Evolutionary conservation across 495 filamentous ascomycete genomes (phyloP).

Genomic region (Physcia stellaris): DNA sequence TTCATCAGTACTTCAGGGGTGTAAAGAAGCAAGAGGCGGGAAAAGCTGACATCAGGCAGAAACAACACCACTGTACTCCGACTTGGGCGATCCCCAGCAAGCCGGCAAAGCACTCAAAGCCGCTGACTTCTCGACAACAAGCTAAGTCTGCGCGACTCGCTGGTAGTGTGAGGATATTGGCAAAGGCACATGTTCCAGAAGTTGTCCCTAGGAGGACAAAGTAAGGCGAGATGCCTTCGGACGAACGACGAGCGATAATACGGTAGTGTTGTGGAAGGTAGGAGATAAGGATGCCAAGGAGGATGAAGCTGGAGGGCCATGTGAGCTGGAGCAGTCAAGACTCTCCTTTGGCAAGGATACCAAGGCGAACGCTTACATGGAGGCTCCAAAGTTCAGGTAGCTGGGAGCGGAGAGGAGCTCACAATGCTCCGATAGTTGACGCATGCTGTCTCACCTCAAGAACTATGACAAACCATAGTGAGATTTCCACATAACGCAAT

Average conservation of each 20-base stretch:
- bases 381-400: constrained; percentile 17
- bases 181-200: constrained; percentile 72
- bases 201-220: constrained; percentile 88
- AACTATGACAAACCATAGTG: no score
- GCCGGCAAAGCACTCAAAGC: constrained; percentile 71
- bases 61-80: constrained; percentile 81
- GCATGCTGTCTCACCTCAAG: no score
- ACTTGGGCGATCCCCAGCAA: constrained; percentile 81
- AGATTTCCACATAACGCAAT: no score
- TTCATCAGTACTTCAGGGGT: background rate
- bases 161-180: constrained; percentile 77
- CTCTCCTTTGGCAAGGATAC: no score
- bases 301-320: constrained; percentile 46
- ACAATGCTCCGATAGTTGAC: no score
- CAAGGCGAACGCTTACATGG: constrained; percentile 18
- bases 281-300: constrained; percentile 81
- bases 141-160: constrained; percentile 61
- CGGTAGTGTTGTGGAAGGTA: constrained; percentile 91
- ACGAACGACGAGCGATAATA: constrained; percentile 73
- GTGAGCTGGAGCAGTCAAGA: no score
- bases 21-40: background rate
- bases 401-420: constrained; percentile 14
- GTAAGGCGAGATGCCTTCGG: constrained; percentile 90
- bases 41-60: constrained; percentile 91
- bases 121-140: constrained; percentile 70